Evolutionary conservation across 2,329 filamentous ascomycete genomes (phyloP).

Genomic region (Meredithiella fracta): DNA sequence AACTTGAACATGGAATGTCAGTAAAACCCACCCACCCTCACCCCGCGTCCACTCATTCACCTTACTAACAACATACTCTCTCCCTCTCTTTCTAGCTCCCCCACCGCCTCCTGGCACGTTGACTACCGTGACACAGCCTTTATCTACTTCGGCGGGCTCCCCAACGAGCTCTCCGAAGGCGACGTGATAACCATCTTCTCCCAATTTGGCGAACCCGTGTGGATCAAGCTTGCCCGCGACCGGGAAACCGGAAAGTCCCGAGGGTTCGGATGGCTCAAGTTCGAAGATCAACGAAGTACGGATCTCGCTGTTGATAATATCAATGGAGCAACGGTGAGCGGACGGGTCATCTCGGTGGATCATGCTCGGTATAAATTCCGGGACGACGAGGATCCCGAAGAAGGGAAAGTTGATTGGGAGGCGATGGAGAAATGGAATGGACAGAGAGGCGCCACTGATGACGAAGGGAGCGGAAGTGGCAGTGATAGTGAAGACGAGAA

Average conservation of each 20-base stretch:
- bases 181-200: constrained; percentile 94
- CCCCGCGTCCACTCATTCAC: not conserved
- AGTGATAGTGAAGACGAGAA: constrained; percentile 26
- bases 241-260: constrained; percentile 91
- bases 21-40: constrained; percentile 20
- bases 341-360: constrained; percentile 70
- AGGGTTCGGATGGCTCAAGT: constrained; percentile 93
- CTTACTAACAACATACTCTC: constrained; percentile 17
- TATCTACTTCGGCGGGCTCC: constrained; percentile 86
- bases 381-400: constrained; percentile 56
- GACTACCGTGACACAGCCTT: constrained; percentile 97
- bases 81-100: constrained; percentile 34
- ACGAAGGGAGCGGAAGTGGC: constrained; percentile 24
- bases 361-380: constrained; percentile 81
- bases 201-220: constrained; percentile 88
- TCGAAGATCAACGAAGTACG: constrained; percentile 91
- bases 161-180: constrained; percentile 84
- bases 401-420: constrained; percentile 41
- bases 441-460: constrained; percentile 27
- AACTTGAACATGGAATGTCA: constrained; percentile 75
- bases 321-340: constrained; percentile 68
- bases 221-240: constrained; percentile 81
- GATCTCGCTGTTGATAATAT: constrained; percentile 94
- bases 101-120: constrained; percentile 86
- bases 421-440: constrained; percentile 40